phyloP scores from a whole-genome alignment of 768 basidiomycete species.

The Mycena rosella region DNA sequence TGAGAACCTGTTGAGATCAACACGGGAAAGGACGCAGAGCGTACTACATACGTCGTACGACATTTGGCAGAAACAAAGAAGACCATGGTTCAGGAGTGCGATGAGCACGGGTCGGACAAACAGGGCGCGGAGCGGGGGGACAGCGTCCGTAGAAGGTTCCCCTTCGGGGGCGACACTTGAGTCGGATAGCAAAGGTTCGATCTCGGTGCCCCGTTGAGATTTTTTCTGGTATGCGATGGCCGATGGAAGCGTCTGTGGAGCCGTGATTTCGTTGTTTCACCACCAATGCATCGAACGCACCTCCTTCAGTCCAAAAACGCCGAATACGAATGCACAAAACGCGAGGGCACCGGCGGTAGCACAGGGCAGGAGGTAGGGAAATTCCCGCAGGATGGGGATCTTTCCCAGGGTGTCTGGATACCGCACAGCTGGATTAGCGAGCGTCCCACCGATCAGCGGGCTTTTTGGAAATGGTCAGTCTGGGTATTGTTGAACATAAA shows the following conservation, averaged over 20 bases:
- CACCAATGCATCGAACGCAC: constrained; percentile 9
- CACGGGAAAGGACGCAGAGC: not conserved
- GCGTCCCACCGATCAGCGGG: constrained; percentile 36
- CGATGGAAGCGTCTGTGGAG: constrained; percentile 27
- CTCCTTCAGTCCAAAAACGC: constrained; percentile 37
- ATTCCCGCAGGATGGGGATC: constrained; percentile 24
- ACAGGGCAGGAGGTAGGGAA: constrained; percentile 41
- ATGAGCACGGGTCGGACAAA: constrained; percentile 26
- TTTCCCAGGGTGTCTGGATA: constrained; percentile 35
- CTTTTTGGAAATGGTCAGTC: constrained; percentile 6
- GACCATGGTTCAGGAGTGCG: constrained; percentile 18
- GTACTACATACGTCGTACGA: constrained; percentile 20
- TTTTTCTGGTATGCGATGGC: constrained; percentile 19
- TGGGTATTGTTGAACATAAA: not conserved
- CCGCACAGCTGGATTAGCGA: constrained; percentile 31
- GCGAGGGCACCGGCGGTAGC: constrained; percentile 23
- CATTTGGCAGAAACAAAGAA: constrained; percentile 31
- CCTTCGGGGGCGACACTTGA: not conserved
- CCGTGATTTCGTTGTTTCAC: not conserved
- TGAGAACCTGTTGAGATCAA: constrained; percentile 7
- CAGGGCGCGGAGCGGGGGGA: constrained; percentile 28
- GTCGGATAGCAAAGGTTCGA: constrained; percentile 17
- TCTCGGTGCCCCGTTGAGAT: constrained; percentile 34
- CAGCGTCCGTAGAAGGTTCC: not conserved
- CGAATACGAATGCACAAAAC: constrained; percentile 31